Evolutionary conservation across 176 grass and related monocot species (phyloP), one percentile per base, ranked within the genome.

Genomic region (Paspalum notatum): DNA sequence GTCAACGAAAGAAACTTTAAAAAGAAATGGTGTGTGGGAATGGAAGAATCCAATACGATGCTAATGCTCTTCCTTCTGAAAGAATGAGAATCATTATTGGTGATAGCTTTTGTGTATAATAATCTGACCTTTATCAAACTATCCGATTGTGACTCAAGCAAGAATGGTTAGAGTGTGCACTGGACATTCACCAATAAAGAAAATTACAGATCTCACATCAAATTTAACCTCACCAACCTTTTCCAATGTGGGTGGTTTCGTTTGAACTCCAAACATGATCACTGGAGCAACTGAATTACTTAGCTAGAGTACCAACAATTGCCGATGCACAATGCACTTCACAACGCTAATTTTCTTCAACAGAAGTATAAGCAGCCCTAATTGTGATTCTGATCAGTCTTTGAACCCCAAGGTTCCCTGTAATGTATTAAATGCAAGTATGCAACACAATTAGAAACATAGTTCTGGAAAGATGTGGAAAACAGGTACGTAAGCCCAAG

Each of bases 31-130:
- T 42, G 12, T 68, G 52, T 16, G 63, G 17, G 77, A 58, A 81
- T 83, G 81, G 69, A 85, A 75, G 87, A 56, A 89, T 76, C 82
- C 81, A 89, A 85, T 63, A 67, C 64, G 12, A 69, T 89, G 66
- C 72, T 71, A 49, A 49, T 76, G 64, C 15, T 37, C 58, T 38
- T 87, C 72, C 77, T 87, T 72, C 25, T 50, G 82, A 24, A 41
- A 89, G 82, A 89, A 89, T 81, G 57, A 85, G 82, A 89, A 89
- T 89, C 64, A 58, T 81, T 57, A 43, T 65, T 76, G 71, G 77
- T 85, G 71, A 76, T 64, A 41, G 66, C 55, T 85, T 79, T 85
- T 81, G 52, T 49, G 74, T 65, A n/a, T 57, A 77, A 68, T 48
- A 74, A 50, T 47, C 21, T 65, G 20, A 27, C 4, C 57, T 89